Evolutionary conservation across 2,329 filamentous ascomycete species (phyloP).

Genomic region (Tympanopsis confertula): DNA sequence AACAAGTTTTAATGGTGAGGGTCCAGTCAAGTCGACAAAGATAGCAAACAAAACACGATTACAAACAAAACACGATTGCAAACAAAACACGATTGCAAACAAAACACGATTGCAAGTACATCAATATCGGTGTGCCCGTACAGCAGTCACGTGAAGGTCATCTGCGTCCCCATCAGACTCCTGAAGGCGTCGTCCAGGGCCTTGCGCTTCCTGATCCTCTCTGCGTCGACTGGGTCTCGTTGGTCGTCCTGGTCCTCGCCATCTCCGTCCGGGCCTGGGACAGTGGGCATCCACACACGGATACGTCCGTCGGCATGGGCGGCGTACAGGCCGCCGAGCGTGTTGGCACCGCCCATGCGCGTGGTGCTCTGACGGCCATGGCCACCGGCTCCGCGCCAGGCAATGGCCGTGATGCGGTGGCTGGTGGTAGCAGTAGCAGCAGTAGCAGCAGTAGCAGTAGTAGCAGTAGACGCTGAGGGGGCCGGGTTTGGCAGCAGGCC

Average conservation of each 20-base stretch:
- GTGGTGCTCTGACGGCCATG: constrained; percentile 42
- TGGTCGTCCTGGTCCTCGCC: constrained; percentile 28
- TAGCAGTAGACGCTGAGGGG: constrained; percentile 40
- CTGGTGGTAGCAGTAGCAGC: constrained; percentile 44
- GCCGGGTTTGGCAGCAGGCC: constrained; percentile 31
- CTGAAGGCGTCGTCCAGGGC: constrained; percentile 70
- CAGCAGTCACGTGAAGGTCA: constrained; percentile 46
- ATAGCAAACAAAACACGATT: no score
- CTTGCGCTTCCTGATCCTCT: constrained; percentile 58
- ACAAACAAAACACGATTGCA: no score
- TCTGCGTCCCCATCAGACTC: constrained; percentile 60
- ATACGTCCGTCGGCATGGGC: constrained; percentile 78
- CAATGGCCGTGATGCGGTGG: constrained; percentile 62
- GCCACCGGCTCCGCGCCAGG: constrained; percentile 58
- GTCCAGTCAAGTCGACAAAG: no score
- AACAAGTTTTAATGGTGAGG: no score
- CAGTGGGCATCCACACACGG: constrained; percentile 60
- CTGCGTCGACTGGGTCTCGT: not conserved
- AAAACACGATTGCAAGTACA: no score
- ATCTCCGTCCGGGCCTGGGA: constrained; percentile 36
- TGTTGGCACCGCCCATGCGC: constrained; percentile 45
- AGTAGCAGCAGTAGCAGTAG: constrained; percentile 27
- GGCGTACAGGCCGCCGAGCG: constrained; percentile 56
- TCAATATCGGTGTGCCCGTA: no score
- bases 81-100: no score